Base-by-base conservation (phyloP, 2,329 filamentous ascomycete species). In the Ophiostoma ulmi region DNA sequence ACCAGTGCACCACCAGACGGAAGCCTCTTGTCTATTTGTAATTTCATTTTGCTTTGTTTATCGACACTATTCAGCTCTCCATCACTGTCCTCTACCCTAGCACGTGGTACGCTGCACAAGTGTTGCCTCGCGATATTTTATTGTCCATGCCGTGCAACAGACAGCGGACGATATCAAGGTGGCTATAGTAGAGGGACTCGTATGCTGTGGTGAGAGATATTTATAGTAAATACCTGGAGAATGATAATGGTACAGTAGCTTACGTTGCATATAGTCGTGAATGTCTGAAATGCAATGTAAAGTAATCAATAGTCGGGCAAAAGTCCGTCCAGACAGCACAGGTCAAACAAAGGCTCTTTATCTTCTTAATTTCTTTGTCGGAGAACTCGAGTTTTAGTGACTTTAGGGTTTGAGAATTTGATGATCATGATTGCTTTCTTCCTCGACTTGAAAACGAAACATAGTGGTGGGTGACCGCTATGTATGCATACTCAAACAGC, bases 91-190 rank as follows among this genome's bases (percentile, higher is more conserved):
- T 35, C 11, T 63, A 63, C 22, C 44, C 36, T 66, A 22, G 67
- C 70, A 71, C 70, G 70, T 69, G 67, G 70, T 61, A 71, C 70
- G 61, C 14, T 35, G 58, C 22, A 69, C 67, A 67, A 20, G 41
- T 69, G 52, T 64, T 65, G 44, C 70, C 48, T 67, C 48, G 61
- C 61, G 61, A 69, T 69, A 48, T 67, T 69, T 35, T 61, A 20
- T 64, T 66, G 52, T 55, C 35, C 20, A 44, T 31, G 70, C 17
- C 13, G 70, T 71, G 70, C 41, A 61, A 71, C 70, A 44, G 63
- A n/a, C 63, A 38, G 63, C 35, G 58, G 58, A 13, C 58, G 22
- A 20, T 63, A 63, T 63, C 52, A 48, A 48, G 17, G 44, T n/a
- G 17, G 44, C n/a, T 48, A 48, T 48, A 14, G 2, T 48, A 31